Conservation (phyloP, 1,139 yeast species). For the Geotrichum restrictum region DNA sequence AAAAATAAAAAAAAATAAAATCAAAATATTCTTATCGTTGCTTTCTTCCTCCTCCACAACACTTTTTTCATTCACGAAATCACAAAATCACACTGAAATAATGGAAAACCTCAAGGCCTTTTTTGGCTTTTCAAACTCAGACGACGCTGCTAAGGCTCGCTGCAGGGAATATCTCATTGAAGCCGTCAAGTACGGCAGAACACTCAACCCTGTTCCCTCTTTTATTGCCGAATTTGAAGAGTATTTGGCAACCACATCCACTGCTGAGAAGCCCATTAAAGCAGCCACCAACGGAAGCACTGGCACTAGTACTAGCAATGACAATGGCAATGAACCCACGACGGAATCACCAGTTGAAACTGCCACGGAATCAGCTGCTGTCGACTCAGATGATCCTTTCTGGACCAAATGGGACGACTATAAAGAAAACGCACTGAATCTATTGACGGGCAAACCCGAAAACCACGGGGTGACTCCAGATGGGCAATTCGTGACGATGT, state of each 20-base stretch:
- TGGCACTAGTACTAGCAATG: too few relatives aligned
- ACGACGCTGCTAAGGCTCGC: slow-evolving; percentile 13
- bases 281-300: not conserved
- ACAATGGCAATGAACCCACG: too few relatives aligned
- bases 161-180: slow-evolving; percentile 15
- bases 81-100: not conserved
- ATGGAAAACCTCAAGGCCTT: slow-evolving; percentile 19
- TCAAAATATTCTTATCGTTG: too few relatives aligned
- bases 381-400: slow-evolving; percentile 2
- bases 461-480: slow-evolving; percentile 12
- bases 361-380: slow-evolving; percentile 1
- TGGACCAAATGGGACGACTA: slow-evolving; percentile 20
- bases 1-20: too few relatives aligned
- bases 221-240: slow-evolving; percentile 9
- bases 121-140: slow-evolving; percentile 15
- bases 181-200: slow-evolving; percentile 13
- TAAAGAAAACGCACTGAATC: slow-evolving; percentile 18
- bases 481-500: slow-evolving; percentile 17
- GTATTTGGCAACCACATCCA: slow-evolving; percentile 3
- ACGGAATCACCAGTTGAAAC: too few relatives aligned
- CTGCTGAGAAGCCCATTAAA: not conserved
- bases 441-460: slow-evolving; percentile 13
- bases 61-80: too few relatives aligned
- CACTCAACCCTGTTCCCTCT: slow-evolving; percentile 13
- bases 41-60: too few relatives aligned